These are phyloP conservation scores for Salvia miltiorrhiza DNA, from an alignment of 257 asterid genomes.

Conservation along the genomic window DNA sequence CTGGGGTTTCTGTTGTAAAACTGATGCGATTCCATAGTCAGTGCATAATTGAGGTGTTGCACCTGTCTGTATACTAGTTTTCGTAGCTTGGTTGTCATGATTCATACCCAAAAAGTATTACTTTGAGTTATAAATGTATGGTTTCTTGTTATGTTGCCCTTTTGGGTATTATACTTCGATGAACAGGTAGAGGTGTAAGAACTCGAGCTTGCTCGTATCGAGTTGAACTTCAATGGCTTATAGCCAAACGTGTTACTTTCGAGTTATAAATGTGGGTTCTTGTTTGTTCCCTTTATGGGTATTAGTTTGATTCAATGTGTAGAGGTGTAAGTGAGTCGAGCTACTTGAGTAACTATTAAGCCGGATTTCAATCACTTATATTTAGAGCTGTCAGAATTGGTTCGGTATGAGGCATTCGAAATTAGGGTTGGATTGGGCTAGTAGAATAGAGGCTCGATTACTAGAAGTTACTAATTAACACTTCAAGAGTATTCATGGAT, in stretches of 20 bases:
- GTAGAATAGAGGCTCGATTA: too few species aligned
- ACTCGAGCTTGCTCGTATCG: neutral
- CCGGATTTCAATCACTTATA: too few species aligned
- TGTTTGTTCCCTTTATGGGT: neutral
- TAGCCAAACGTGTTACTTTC: neutral
- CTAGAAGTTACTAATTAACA: too few species aligned
- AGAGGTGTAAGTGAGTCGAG: too few species aligned
- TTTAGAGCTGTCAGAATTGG: too few species aligned
- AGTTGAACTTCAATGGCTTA: neutral
- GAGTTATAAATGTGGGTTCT: neutral
- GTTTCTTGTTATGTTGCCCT: neutral
- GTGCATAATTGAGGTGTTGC: neutral
- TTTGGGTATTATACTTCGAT: neutral
- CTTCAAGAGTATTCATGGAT: too few species aligned
- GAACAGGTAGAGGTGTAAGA: neutral
- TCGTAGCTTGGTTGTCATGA: neutral
- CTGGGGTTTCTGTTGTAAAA: constrained; percentile 12
- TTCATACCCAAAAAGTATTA: neutral
- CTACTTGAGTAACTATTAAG: too few species aligned
- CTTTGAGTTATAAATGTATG: neutral
- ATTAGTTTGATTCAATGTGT: neutral
- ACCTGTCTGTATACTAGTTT: neutral
- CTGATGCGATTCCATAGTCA: neutral
- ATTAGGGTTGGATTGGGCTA: too few species aligned
- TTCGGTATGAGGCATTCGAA: too few species aligned